Base-by-base conservation (phyloP, 108 stramenopile species). In the Mediolabrus comicus region DNA sequence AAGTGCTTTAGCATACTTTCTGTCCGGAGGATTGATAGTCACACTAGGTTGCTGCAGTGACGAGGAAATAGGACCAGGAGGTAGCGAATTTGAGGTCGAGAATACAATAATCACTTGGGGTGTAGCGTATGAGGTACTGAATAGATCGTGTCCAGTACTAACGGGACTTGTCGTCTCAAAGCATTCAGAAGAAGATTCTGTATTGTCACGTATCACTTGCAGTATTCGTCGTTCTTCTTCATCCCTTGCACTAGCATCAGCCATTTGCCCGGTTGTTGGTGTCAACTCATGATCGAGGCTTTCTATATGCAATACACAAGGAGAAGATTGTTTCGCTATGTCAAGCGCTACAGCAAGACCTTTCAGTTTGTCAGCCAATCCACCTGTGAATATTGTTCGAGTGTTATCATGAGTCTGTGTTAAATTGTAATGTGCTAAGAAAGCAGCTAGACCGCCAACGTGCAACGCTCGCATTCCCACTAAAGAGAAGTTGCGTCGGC, bases 371-470 rank as follows among this genome's bases (percentile, higher is more conserved):
- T 95, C 90, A 8, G 72, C 35, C 12, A 91, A 61, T 17, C 74
- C 81, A 14, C 89, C 86, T 0, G 77, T 82, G 17, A 82, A 57
- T 52, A 72, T 77, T 41, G 81, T 28, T 2, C 81, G 72, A 25
- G 65, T 53, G 14, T 51, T 38, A 24, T 76, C 29, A 13, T 72
- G 75, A 24, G 54, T 52, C 43, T 74, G 16, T 1, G 24, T 75
- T 71, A 63, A 39, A 71, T 86, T 72, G 34, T 52, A 73, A 49
- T 80, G 72, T 4, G 71, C 79, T 71, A 71, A 80, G 52, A 87
- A 90, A 12, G 84, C 84, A 26, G 86, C 89, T 24, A 92, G 74
- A 36, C 89, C 89, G n/a, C 77, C 77, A 3, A 93, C 75, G 11
- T 70, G 62, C 31, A 90, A 62, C 13, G 72, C 84, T 54, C 77